These are phyloP conservation scores for Gaertneriomyces sp. DNA, from an alignment of 192 early-diverging fungal species.

Conservation along the genomic window DNA sequence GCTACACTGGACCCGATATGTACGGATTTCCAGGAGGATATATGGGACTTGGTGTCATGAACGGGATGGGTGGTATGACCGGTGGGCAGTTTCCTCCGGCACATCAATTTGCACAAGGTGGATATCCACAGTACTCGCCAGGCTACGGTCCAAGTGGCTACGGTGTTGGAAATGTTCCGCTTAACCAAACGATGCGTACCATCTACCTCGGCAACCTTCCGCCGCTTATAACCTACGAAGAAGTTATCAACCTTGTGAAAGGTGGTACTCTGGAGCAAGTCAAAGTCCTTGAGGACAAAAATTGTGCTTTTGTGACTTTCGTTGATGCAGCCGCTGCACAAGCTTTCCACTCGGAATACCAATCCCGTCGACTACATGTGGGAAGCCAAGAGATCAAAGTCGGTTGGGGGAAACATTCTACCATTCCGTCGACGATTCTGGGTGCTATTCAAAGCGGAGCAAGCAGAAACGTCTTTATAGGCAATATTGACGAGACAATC, in stretches of 20 bases:
- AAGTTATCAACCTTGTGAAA: constrained; percentile 69
- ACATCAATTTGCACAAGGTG: constrained; percentile 9
- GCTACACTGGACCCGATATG: constrained; percentile 11
- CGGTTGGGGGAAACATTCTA: constrained; percentile 70
- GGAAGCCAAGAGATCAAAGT: constrained; percentile 62
- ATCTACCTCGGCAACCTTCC: constrained; percentile 82
- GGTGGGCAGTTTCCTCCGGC: constrained; percentile 15
- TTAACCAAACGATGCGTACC: constrained; percentile 56
- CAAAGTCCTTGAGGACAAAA: constrained; percentile 71
- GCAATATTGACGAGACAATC: constrained; percentile 62
- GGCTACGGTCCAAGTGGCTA: constrained; percentile 6
- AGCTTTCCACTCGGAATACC: constrained; percentile 56
- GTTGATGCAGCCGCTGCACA: constrained; percentile 62
- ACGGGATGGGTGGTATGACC: constrained; percentile 36
- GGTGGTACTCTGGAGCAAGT: constrained; percentile 67
- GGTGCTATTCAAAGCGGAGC: constrained; percentile 66
- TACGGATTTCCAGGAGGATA: constrained; percentile 24
- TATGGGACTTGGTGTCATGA: constrained; percentile 33
- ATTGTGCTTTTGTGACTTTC: constrained; percentile 80
- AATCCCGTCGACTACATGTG: constrained; percentile 47
- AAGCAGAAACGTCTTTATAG: constrained; percentile 79
- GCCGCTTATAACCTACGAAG: constrained; percentile 48
- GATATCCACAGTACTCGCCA: neutral
- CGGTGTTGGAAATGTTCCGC: constrained; percentile 7
- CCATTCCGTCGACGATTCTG: constrained; percentile 49